Evolutionary conservation across 2,329 filamentous ascomycete genomes (phyloP).

Genomic region (Immersiporthe knoxdaviesiana): DNA sequence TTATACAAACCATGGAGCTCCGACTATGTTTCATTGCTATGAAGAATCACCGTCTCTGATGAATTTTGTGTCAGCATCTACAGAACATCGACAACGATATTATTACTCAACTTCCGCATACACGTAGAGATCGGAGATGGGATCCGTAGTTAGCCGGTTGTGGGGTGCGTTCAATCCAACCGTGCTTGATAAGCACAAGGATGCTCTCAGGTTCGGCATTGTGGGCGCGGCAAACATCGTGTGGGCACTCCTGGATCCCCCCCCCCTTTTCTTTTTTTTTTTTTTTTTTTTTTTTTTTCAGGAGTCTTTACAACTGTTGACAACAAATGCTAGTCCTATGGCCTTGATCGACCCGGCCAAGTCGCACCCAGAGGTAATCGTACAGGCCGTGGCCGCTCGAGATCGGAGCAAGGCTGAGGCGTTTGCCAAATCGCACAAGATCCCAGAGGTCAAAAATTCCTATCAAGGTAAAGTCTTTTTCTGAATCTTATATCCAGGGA

Average conservation of each 20-base stretch:
- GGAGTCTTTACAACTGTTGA: neutral
- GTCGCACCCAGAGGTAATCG: constrained; percentile 46
- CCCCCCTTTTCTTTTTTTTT: neutral
- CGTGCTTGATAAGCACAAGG: constrained; percentile 19
- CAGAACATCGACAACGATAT: neutral
- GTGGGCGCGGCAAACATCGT: constrained; percentile 9
- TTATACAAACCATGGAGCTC: neutral
- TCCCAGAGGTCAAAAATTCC: constrained; percentile 35
- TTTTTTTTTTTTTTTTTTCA: neutral
- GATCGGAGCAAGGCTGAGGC: constrained; percentile 42
- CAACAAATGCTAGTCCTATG: constrained; percentile 32
- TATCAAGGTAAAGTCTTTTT: neutral
- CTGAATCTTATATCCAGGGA: no score
- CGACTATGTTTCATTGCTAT: neutral
- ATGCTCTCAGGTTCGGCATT: constrained; percentile 17
- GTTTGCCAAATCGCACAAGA: constrained; percentile 46
- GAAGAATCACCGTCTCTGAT: neutral
- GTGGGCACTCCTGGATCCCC: neutral
- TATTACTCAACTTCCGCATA: neutral
- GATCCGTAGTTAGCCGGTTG: neutral
- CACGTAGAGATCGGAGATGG: neutral
- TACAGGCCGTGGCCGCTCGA: constrained; percentile 47
- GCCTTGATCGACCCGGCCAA: constrained; percentile 45
- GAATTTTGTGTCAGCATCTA: neutral
- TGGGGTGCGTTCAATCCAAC: neutral